A percentile compares a stretch with the other conserved stretches of the same genome.
Conservation (phyloP, 371 early-diverging fungal genomes). For the Haplosporangium sp. region DNA sequence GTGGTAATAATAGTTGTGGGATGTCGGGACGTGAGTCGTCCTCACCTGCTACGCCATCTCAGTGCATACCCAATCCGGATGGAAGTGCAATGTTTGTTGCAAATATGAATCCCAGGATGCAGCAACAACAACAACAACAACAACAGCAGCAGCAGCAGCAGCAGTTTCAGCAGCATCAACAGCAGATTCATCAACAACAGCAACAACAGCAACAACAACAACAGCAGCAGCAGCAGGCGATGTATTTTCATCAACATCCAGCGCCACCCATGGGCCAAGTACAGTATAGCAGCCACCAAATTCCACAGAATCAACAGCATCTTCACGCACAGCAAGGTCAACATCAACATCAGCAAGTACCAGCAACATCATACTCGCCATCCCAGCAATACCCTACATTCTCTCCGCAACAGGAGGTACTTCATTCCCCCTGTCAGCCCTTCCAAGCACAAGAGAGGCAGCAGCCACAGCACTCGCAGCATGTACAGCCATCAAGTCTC, state of each 20-base stretch:
- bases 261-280: neutral
- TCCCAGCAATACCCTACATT: too few species aligned
- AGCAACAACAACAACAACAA: conserved; percentile 14
- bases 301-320: neutral
- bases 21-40: neutral
- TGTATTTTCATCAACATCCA: conserved; percentile 7
- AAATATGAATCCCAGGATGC: conserved; percentile 4
- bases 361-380: conserved; percentile 1
- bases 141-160: conserved; percentile 24
- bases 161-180: conserved; percentile 20
- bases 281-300: conserved; percentile 6
- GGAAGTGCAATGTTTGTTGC: conserved; percentile 11
- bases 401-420: conserved; percentile 3
- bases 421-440: neutral
- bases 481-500: conserved; percentile 8
- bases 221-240: conserved; percentile 7
- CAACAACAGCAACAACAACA: conserved; percentile 29
- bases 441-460: conserved; percentile 1
- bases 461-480: conserved; percentile 18
- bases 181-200: conserved; percentile 16
- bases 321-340: neutral
- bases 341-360: conserved; percentile 7
- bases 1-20: conserved; percentile 6
- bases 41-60: neutral
- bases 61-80: conserved; percentile 1